Evolutionary conservation across 768 basidiomycete genomes (phyloP), one percentile per base, ranked within the genome.

Genomic region (Suillus ampliporus): DNA sequence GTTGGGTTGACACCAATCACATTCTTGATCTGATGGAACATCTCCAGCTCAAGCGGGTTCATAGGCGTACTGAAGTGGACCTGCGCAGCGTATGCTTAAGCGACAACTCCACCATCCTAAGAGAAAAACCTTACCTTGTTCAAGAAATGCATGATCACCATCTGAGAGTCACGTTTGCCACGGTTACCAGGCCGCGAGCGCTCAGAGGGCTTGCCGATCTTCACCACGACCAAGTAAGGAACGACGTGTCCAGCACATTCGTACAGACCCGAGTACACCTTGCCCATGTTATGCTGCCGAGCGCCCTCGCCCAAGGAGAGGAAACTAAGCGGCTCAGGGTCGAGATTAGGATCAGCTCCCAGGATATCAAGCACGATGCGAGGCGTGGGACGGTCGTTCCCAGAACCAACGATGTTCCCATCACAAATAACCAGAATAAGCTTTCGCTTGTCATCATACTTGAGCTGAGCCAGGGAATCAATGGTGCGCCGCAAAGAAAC

Each of bases 11-110:
- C 95, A 76, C 97, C 97, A 69, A 99, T 98, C 59, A 99, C 95
- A 71, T 99, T 99, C 85, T 98, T 95, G 84, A 99, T 95, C 77
- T 99, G 97, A 74, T 99, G 97, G 73, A 95, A 99, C 81, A 99
- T 97, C 80, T 99, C 97, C 58, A 99, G 79, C 78, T 99, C 97
- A 65, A 97, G 78, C 1, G 97, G 97, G 71, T 91, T 94, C 97
- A 99, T 99, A 0, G 95, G 90, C 23, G 94, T 77, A 74, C 96
- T 94, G 77, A 97, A 99, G 77, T 99, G 97, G 50, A 99, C 97
- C 94, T 95, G 63, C 28, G 4, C 21, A 58, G 48, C 14, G 3
- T 2, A 23, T 62, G 28, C 3, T 4, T 72, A 38, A 67, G 59
- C 21, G 3, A 10, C 15, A 21, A 2, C 1, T 13, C 5, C 4